Evolutionary conservation across 1,139 yeast genomes (phyloP).

Genomic region (Geotrichum citri-aurantii): DNA sequence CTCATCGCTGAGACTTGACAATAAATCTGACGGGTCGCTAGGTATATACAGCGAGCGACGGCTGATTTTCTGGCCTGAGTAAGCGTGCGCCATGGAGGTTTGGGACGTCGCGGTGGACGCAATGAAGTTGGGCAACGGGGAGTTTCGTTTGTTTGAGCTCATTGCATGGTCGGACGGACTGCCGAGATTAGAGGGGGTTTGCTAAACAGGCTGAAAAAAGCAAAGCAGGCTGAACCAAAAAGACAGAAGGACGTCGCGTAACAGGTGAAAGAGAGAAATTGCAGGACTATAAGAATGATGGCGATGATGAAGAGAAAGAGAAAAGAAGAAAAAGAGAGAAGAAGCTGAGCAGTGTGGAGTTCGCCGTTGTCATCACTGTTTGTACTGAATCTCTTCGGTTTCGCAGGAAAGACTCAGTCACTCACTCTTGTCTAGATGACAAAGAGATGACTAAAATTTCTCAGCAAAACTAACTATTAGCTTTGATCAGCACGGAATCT

Average conservation of each 20-base stretch:
- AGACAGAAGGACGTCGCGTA: too few relatives aligned
- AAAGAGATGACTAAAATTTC: neutral
- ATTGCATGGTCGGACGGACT: slow-evolving; percentile 1
- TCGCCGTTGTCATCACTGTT: neutral
- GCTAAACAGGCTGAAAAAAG: neutral
- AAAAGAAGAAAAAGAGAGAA: neutral
- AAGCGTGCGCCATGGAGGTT: neutral
- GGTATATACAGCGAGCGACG: neutral
- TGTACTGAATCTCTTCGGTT: neutral
- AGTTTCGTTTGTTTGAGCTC: slow-evolving; percentile 4
- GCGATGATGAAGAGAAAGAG: neutral
- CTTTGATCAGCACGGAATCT: neutral
- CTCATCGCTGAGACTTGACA: neutral
- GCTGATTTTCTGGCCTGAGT: neutral
- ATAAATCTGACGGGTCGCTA: neutral
- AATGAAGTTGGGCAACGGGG: neutral
- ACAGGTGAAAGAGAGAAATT: neutral
- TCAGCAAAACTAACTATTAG: neutral
- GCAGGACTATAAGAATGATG: neutral
- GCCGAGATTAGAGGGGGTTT: neutral
- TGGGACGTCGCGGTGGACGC: neutral
- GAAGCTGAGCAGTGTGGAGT: neutral
- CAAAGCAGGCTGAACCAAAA: too few relatives aligned
- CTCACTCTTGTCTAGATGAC: neutral
- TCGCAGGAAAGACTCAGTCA: neutral